Evolutionary conservation across 2,329 filamentous ascomycete species (phyloP).

Genomic region (Aspergillus ibericus): DNA sequence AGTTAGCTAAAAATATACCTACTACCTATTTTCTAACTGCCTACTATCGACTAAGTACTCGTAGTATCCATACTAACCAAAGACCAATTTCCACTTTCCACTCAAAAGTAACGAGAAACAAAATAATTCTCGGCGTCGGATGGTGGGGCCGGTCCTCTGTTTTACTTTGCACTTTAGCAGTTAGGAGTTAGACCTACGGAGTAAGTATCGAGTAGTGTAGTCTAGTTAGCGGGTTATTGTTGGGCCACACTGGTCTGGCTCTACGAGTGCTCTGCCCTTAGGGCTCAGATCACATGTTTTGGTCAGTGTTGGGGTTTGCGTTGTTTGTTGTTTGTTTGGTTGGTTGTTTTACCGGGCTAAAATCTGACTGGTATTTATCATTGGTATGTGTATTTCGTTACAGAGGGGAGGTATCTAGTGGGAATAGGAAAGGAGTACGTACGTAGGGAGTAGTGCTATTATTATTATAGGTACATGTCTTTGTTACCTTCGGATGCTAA

Average conservation of each 20-base stretch:
- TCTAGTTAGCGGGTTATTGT: neutral
- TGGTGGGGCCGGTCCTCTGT: conserved; percentile 31
- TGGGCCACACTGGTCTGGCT: neutral
- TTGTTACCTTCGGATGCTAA: too few species aligned
- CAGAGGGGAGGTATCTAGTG: too few species aligned
- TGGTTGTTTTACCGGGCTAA: neutral
- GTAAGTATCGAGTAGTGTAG: too few species aligned
- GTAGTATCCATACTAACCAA: too few species aligned
- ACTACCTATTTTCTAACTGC: too few species aligned
- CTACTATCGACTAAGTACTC: too few species aligned
- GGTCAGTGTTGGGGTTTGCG: neutral
- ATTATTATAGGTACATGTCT: neutral
- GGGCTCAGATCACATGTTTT: conserved; percentile 26
- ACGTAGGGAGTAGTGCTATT: neutral
- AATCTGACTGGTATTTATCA: conserved; percentile 13
- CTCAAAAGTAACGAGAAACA: too few species aligned
- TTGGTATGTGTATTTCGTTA: neutral
- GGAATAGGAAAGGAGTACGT: too few species aligned
- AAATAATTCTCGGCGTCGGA: conserved; percentile 20
- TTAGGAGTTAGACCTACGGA: too few species aligned
- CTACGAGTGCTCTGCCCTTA: neutral
- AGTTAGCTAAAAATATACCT: too few species aligned
- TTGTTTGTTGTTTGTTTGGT: too few species aligned
- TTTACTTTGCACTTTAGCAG: neutral
- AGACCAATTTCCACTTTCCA: too few species aligned